Evolutionary conservation across 257 asterid genomes (phyloP).

Genomic region (Nemophila menziesii): DNA sequence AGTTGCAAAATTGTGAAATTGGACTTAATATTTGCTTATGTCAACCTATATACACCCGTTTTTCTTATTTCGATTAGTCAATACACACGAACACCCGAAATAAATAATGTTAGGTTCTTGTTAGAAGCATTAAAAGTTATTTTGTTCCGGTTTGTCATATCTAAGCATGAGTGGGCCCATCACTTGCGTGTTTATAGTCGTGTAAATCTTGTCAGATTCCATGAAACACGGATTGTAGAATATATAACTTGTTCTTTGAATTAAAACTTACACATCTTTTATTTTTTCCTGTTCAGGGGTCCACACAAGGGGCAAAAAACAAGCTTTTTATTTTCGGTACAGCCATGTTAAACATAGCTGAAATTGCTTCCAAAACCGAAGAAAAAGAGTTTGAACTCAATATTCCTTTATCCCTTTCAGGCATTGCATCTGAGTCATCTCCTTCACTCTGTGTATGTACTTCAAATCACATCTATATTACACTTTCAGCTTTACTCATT

Average conservation of each 20-base stretch:
- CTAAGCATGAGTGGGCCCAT: not conserved
- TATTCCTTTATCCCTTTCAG: conserved; percentile 52
- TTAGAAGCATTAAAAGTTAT: not conserved
- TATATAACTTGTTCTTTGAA: not conserved
- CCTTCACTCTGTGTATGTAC: conserved; percentile 52
- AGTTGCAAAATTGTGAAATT: not conserved
- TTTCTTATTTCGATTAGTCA: not conserved
- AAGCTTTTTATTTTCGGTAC: conserved; percentile 49
- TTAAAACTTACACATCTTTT: not conserved
- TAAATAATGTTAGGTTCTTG: not conserved
- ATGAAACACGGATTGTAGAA: not conserved
- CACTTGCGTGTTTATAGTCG: not conserved
- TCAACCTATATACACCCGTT: not conserved
- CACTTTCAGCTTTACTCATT: not conserved
- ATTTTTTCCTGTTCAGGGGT: conserved; percentile 31
- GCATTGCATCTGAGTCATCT: conserved; percentile 26
- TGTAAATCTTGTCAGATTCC: not conserved
- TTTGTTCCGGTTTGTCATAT: not conserved
- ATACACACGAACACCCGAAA: not conserved
- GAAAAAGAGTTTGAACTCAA: conserved; percentile 40
- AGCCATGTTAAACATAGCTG: conserved; percentile 66
- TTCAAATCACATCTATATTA: not conserved
- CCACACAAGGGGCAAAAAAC: conserved; percentile 52
- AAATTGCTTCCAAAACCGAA: conserved; percentile 47
- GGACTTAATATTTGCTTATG: not conserved